Base-by-base conservation (phyloP, 495 filamentous ascomycete genomes). In the Pseudomonodictys pantanalensis region DNA sequence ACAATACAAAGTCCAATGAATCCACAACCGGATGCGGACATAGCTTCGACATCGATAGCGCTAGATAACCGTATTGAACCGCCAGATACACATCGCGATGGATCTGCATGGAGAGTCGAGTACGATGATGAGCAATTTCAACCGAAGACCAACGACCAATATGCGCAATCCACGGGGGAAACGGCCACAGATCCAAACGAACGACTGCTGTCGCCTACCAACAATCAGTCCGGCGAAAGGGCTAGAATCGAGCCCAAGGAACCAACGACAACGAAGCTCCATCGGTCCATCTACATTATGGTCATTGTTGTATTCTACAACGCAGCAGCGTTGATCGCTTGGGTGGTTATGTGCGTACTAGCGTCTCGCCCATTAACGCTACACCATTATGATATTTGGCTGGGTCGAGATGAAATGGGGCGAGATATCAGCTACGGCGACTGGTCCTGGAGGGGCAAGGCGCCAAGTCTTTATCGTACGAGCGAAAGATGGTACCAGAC, bases 401-500 rank as follows among this genome's bases (percentile, higher is more conserved):
- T 43, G n/a, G 41, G 41, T 43, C 7, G 23, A 43, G 41, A 43
- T 5, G 7, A 17, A 43, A 43, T 43, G 41, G 41, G 41, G 23
- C 41, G n/a, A 43, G 41, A 20, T 20, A 17, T 17, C n/a, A 17
- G 23, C 5, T 43, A 43, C n/a, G n/a, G n/a, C n/a, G n/a, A 43
- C n/a, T 5, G 5, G n/a, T 17, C 6, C 5, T 43, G 41, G 41
- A 17, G n/a, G 6, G 7, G 5, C n/a, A 43, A 15, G 5, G 41
- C 41, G 23, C 5, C 6, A 43, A 20, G n/a, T n/a, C 26, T 20
- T 15, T 53, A 53, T 30, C 22, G 15, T 12, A 33, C 18, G 32
- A 72, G 58, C 30, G 68, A 71, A 44, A 24, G 52, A 15, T 72
- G 65, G 66, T 64, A 65, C 30, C 38, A 60, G 25, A 66, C 70